Conservation (phyloP, 202 grass and related monocot species). For the Miscanthus sacchariflorus region DNA sequence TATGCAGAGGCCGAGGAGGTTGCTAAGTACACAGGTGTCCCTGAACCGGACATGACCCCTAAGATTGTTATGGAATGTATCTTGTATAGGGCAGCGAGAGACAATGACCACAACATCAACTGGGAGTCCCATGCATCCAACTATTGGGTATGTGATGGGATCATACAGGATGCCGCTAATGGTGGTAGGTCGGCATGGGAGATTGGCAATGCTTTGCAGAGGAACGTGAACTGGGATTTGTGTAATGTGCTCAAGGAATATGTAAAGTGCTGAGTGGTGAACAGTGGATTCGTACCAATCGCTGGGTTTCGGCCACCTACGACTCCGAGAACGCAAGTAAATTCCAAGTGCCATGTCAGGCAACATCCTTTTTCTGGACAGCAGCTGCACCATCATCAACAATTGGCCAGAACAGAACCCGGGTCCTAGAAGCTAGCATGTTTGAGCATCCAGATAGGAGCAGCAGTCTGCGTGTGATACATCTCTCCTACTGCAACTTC, state of each 20-base stretch:
- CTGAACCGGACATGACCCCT: neutral
- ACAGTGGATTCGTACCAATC: accelerated
- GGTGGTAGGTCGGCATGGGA: neutral
- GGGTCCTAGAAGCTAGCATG: neutral
- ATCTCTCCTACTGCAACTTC: neutral
- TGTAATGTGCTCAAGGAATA: accelerated
- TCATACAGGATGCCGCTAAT: neutral
- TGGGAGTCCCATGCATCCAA: neutral
- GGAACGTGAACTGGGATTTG: neutral
- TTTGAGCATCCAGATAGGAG: neutral
- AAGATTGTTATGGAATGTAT: neutral
- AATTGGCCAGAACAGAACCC: too few relatives aligned
- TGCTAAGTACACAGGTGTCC: neutral
- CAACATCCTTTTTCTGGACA: neutral
- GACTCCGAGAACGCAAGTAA: too few relatives aligned
- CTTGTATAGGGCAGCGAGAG: neutral
- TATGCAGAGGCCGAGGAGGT: constrained; percentile 17
- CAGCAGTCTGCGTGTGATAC: neutral
- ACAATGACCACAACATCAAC: neutral
- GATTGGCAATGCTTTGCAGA: neutral
- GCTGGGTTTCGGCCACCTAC: neutral
- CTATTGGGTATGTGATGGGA: constrained; percentile 32
- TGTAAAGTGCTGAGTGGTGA: accelerated
- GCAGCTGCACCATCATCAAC: too few relatives aligned
- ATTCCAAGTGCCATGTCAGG: neutral